Percentiles rank a stretch among this genome's conserved stretches.
Conservation (phyloP, 1,284 basidiomycete genomes). For the Papiliotrema terrestris region DNA sequence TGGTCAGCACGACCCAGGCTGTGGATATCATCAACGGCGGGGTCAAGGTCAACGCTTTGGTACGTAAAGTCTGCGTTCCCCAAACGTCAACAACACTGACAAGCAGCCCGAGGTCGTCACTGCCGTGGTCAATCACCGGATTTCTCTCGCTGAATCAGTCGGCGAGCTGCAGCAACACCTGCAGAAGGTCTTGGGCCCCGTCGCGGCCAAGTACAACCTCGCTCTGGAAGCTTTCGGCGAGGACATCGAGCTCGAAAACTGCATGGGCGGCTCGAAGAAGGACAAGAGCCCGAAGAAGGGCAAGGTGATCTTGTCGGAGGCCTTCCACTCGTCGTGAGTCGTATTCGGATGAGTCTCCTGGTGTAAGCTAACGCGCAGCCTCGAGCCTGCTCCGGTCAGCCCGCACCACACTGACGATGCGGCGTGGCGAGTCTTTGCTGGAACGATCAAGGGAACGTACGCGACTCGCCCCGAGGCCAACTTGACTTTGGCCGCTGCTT, state of each 20-base stretch:
- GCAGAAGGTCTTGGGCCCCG: constrained; percentile 23
- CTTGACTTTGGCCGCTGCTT: constrained; percentile 11
- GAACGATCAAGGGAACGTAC: constrained; percentile 34
- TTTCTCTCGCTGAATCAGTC: constrained; percentile 35
- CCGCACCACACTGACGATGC: constrained; percentile 33
- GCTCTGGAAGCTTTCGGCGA: constrained; percentile 39
- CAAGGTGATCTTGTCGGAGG: constrained; percentile 29
- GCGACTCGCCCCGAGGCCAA: constrained; percentile 23
- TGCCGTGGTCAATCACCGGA: constrained; percentile 44
- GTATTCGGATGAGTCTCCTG: background rate
- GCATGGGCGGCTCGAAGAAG: constrained; percentile 5
- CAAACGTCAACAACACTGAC: background rate
- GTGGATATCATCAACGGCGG: constrained; percentile 43
- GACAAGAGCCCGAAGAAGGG: constrained; percentile 21
- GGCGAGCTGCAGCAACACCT: constrained; percentile 34
- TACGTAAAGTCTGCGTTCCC: constrained; percentile 6
- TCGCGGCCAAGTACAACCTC: constrained; percentile 38
- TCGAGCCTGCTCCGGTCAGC: constrained; percentile 44
- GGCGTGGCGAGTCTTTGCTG: constrained; percentile 39
- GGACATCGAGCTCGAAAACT: constrained; percentile 16
- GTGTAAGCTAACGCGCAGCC: constrained; percentile 7
- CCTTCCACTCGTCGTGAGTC: constrained; percentile 34
- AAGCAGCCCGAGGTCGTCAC: constrained; percentile 36
- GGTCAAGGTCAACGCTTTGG: constrained; percentile 44
- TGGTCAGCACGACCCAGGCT: constrained; percentile 44